Conservation (phyloP, 2,329 filamentous ascomycete species). For the Clonostachys rhizophaga region DNA sequence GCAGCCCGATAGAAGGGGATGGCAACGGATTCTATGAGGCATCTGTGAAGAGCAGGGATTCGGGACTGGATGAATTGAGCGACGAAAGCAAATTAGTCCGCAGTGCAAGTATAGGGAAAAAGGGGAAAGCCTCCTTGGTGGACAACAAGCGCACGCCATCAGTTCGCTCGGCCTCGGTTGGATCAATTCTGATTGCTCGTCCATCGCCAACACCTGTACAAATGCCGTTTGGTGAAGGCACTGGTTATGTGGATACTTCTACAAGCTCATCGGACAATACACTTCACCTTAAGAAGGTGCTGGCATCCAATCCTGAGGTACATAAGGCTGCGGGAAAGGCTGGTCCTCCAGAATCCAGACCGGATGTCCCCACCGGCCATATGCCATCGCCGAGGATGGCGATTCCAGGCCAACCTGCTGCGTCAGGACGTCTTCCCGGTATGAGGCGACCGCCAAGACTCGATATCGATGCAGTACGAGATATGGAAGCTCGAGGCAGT, state of each 20-base stretch:
- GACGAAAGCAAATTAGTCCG: slow-evolving; percentile 56
- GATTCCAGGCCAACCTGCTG: not conserved
- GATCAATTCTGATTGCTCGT: not conserved
- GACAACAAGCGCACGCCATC: slow-evolving; percentile 18
- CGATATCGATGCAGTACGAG: slow-evolving; percentile 76
- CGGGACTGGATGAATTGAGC: slow-evolving; percentile 38
- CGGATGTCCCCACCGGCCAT: not conserved
- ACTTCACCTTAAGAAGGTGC: not conserved
- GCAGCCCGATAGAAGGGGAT: slow-evolving; percentile 22
- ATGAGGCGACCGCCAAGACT: slow-evolving; percentile 66
- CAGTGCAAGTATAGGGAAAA: slow-evolving; percentile 57
- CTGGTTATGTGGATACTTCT: slow-evolving; percentile 39
- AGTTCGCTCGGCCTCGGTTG: slow-evolving; percentile 3
- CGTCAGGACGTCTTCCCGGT: slow-evolving; percentile 43
- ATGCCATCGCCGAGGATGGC: not conserved
- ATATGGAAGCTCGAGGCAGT: slow-evolving; percentile 80
- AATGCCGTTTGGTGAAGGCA: slow-evolving; percentile 33
- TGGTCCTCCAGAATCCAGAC: not conserved
- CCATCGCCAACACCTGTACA: slow-evolving; percentile 31
- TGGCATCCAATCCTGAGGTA: no score
- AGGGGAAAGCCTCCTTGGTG: slow-evolving; percentile 52
- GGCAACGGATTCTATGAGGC: slow-evolving; percentile 47
- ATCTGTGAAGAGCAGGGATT: slow-evolving; percentile 36
- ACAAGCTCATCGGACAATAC: slow-evolving; percentile 31
- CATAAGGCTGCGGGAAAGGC: no score